Base-by-base conservation (phyloP, 1,139 yeast genomes). In the Pichia inconspicua region DNA sequence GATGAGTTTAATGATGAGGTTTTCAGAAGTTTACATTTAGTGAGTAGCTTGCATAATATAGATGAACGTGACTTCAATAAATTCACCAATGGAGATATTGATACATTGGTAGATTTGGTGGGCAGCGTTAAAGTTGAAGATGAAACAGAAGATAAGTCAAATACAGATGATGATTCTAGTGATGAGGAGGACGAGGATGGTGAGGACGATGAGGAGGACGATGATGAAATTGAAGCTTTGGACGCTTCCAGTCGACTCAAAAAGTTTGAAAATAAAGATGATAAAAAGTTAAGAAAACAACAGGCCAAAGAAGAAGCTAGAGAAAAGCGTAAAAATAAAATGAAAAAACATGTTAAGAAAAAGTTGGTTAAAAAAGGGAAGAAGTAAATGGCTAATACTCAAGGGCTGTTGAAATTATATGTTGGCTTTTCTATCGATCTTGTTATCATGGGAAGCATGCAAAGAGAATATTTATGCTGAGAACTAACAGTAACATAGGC, bases 331-430 rank as follows among this genome's bases (percentile, higher is more conserved):
- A 83, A 88, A 62, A 82, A 82, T 5, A 94, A 94, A 66, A 84
- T 92, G 82, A 92, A 92, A 66, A 94, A 94, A 66, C 88, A 86
- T 66, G 68, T 88, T 39, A 92, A 92, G 70, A 92, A 92, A 75
- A 84, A 83, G 63, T 68, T 84, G 41, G 73, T 83, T 7, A 80
- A 73, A 55, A 84, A 84, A 19, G 51, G 51, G 22, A 50, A 50
- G 25, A 48, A 50, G 44, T 50, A 19, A 37, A 1, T 1, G 6
- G 30, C 30, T 22, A 5, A 22, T 22, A 22, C 5, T 22, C 22
- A 22, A 4, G 22, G 5, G 22, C 5, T 4, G 22, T 22, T 22
- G 22, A 22, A 22, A 22, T 5, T 22, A 22, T 17, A 22, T 22
- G 22, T 22, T 22, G 5, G 22, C 22, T 22, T 5, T 5, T 22